phyloP scores from a whole-genome alignment of 2,329 filamentous ascomycete species.

The Chaetomium olivaceum region DNA sequence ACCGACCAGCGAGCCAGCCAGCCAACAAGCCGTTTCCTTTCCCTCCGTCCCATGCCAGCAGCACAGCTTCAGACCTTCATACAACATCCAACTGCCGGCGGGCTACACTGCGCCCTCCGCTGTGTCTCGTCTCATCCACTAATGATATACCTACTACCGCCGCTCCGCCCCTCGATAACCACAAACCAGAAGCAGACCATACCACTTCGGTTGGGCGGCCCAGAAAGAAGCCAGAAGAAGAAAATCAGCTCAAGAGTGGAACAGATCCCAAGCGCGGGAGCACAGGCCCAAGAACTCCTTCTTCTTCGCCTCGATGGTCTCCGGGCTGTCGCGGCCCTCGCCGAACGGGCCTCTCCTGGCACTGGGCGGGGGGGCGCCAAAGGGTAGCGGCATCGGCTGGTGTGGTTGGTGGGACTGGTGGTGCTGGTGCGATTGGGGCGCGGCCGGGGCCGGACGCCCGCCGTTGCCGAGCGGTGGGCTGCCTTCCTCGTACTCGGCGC shows the following conservation, averaged over 20 bases:
- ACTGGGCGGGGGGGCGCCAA: not conserved
- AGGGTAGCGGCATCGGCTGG: not conserved
- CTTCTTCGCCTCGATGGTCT: conserved; percentile 81
- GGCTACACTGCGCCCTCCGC: not conserved
- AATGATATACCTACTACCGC: not conserved
- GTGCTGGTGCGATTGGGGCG: conserved; percentile 37
- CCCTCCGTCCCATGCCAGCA: not conserved
- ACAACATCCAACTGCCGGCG: not conserved
- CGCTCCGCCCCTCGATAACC: not conserved
- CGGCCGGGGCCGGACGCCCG: conserved; percentile 60
- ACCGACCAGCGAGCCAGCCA: not conserved
- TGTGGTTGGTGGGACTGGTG: not conserved
- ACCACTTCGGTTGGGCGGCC: not conserved
- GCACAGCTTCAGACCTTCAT: not conserved
- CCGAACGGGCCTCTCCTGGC: conserved; percentile 63
- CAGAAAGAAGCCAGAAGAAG: not conserved
- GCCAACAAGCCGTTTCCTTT: not conserved
- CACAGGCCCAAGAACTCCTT: conserved; percentile 89
- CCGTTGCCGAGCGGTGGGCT: conserved; percentile 82
- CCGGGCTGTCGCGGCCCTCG: conserved; percentile 78
- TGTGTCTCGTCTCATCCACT: not conserved
- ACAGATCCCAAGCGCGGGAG: conserved; percentile 91
- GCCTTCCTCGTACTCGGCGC: conserved; percentile 91
- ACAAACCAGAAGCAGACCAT: not conserved
- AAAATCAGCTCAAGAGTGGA: conserved; percentile 71